These are phyloP conservation scores for Phytopythium cucurbitacearum DNA, from an alignment of 352 stramenopile species.

Conservation along the genomic window DNA sequence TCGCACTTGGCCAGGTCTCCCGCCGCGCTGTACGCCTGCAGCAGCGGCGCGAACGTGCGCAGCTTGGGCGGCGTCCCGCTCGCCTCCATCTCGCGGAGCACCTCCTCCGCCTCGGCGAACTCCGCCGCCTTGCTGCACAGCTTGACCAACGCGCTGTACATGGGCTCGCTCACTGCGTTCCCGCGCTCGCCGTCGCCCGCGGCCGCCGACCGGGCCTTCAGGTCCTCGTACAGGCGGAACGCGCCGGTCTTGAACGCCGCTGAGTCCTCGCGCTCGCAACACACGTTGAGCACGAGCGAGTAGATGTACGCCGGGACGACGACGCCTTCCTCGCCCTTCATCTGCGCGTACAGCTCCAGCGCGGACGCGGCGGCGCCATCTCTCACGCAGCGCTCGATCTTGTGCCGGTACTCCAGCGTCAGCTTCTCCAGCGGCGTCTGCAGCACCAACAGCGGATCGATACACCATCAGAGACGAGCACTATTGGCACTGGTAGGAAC, in stretches of 20 bases:
- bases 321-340: constrained; percentile 32
- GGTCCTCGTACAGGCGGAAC: constrained; percentile 58
- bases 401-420: constrained; percentile 29
- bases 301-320: constrained; percentile 42
- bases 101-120: constrained; percentile 40
- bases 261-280: constrained; percentile 37
- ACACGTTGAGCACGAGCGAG: constrained; percentile 59
- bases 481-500: no score
- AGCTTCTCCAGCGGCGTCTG: constrained; percentile 42
- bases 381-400: constrained; percentile 39
- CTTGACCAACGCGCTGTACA: constrained; percentile 75
- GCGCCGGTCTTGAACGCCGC: constrained; percentile 31
- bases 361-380: constrained; percentile 30
- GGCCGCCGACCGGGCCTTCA: constrained; percentile 27
- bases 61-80: constrained; percentile 53
- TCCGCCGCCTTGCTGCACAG: constrained; percentile 58
- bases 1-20: constrained; percentile 57
- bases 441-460: neutral
- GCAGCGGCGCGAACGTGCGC: constrained; percentile 64
- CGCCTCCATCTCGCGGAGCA: constrained; percentile 51
- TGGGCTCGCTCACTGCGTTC: constrained; percentile 42
- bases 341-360: constrained; percentile 47
- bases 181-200: constrained; percentile 12
- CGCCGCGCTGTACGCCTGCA: constrained; percentile 49
- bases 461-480: no score